These are phyloP conservation scores for Irpex sp. DNA, from an alignment of 1,284 basidiomycete species.

Conservation along the genomic window DNA sequence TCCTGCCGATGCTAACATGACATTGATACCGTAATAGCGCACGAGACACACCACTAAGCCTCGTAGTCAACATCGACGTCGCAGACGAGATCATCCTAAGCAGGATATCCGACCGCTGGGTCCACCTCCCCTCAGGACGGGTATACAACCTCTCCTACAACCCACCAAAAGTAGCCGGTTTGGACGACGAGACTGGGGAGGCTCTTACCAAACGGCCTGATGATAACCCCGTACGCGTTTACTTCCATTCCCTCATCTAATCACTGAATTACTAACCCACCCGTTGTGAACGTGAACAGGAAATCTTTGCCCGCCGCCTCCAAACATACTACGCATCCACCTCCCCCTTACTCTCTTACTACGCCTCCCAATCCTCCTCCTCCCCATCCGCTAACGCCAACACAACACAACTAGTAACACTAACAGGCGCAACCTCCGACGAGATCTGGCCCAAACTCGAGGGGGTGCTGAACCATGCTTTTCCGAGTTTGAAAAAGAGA, in stretches of 20 bases:
- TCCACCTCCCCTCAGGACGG: slow-evolving; percentile 88
- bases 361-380: slow-evolving; percentile 35
- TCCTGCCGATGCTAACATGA: background rate
- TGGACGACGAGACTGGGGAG: slow-evolving; percentile 92
- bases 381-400: background rate
- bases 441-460: slow-evolving; percentile 90
- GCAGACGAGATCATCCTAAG: slow-evolving; percentile 86
- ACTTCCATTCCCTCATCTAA: too few relatives aligned
- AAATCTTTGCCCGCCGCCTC: slow-evolving; percentile 79
- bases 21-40: slow-evolving; percentile 31
- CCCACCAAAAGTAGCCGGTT: slow-evolving; percentile 79
- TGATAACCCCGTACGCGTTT: too few relatives aligned
- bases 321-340: slow-evolving; percentile 84
- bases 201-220: slow-evolving; percentile 85
- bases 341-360: slow-evolving; percentile 82
- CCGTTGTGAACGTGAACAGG: too few relatives aligned
- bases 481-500: slow-evolving; percentile 54
- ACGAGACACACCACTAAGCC: slow-evolving; percentile 61
- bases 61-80: slow-evolving; percentile 90
- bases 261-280: too few relatives aligned
- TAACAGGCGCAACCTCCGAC: slow-evolving; percentile 83
- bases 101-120: slow-evolving; percentile 91
- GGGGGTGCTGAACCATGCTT: slow-evolving; percentile 46
- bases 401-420: slow-evolving; percentile 52
- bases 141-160: slow-evolving; percentile 94